A percentile compares a stretch with the other conserved stretches of the same genome.
Evolutionary conservation across 176 grass and related monocot species (phyloP).

Genomic region (Microstegium vimineum): DNA sequence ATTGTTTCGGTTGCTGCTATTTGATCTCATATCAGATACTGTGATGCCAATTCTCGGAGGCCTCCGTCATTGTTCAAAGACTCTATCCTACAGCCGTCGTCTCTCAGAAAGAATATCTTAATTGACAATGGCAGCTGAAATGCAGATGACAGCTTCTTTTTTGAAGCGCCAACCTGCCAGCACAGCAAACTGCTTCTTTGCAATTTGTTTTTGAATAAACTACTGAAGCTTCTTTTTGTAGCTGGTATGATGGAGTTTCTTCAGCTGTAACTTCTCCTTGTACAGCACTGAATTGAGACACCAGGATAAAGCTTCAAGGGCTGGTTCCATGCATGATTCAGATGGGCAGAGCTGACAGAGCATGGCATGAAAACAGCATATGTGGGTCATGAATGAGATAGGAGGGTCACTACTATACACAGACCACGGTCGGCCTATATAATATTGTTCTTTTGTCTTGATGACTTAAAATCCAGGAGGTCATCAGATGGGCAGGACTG

Average conservation of each 20-base stretch:
- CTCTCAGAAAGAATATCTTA: not conserved
- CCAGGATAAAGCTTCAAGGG: not conserved
- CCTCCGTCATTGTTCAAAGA: not conserved
- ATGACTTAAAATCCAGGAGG: not conserved
- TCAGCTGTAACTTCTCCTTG: not conserved
- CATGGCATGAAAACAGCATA: slow-evolving; percentile 11
- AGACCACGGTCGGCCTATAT: not conserved
- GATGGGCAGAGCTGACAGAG: slow-evolving; percentile 6
- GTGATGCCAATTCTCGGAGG: slow-evolving; percentile 5
- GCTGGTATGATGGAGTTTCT: not conserved
- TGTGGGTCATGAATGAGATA: slow-evolving; percentile 20
- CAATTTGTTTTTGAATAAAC: not conserved
- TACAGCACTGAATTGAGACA: not conserved
- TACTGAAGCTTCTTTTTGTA: not conserved
- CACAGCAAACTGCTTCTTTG: not conserved
- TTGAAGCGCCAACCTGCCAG: not conserved
- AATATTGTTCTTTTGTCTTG: not conserved
- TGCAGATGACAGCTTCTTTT: not conserved
- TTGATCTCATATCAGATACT: slow-evolving; percentile 18
- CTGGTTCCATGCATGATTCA: slow-evolving; percentile 10
- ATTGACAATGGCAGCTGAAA: not conserved
- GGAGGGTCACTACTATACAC: not conserved
- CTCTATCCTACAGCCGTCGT: not conserved
- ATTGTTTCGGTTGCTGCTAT: slow-evolving; percentile 1
- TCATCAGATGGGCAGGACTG: not conserved